Conservation (phyloP, 2,329 filamentous ascomycete genomes). For the Colletotrichum gloeosporioides region DNA sequence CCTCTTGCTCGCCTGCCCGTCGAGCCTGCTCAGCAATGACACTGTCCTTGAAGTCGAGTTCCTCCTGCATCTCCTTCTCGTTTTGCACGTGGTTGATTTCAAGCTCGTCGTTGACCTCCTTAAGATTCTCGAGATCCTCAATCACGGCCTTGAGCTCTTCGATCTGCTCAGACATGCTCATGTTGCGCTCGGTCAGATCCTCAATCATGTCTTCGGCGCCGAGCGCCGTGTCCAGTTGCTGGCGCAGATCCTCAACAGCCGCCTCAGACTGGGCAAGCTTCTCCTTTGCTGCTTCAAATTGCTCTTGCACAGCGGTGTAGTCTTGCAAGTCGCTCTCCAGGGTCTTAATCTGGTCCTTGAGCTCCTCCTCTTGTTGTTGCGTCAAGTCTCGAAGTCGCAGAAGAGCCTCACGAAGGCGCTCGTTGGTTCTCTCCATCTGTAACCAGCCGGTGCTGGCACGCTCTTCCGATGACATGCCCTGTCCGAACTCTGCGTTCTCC, state of each 20-base stretch:
- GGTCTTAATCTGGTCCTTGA: slow-evolving; percentile 75
- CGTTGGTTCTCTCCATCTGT: slow-evolving; percentile 90
- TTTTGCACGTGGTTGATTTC: slow-evolving; percentile 92
- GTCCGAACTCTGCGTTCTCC: slow-evolving; percentile 83
- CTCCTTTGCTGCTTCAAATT: slow-evolving; percentile 73
- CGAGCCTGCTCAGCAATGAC: slow-evolving; percentile 83
- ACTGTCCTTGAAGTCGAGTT: slow-evolving; percentile 86
- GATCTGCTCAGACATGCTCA: slow-evolving; percentile 81
- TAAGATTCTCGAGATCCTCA: slow-evolving; percentile 85
- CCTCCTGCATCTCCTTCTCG: slow-evolving; percentile 92
- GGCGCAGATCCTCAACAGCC: slow-evolving; percentile 82
- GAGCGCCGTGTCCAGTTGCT: slow-evolving; percentile 88
- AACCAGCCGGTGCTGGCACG: slow-evolving; percentile 86
- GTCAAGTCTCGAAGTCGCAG: slow-evolving; percentile 85
- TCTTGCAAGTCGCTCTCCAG: slow-evolving; percentile 78
- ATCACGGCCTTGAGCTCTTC: slow-evolving; percentile 83
- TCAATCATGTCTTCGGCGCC: slow-evolving; percentile 95
- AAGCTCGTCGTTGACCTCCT: slow-evolving; percentile 93
- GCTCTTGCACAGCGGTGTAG: slow-evolving; percentile 67
- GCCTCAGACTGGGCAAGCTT: slow-evolving; percentile 76
- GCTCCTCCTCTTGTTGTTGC: slow-evolving; percentile 81
- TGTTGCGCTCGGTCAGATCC: slow-evolving; percentile 86
- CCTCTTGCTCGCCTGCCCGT: slow-evolving; percentile 76
- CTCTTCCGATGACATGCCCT: slow-evolving; percentile 89
- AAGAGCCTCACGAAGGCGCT: slow-evolving; percentile 84